phyloP scores from a whole-genome alignment of 768 basidiomycete species.

The Serendipita sp. region DNA sequence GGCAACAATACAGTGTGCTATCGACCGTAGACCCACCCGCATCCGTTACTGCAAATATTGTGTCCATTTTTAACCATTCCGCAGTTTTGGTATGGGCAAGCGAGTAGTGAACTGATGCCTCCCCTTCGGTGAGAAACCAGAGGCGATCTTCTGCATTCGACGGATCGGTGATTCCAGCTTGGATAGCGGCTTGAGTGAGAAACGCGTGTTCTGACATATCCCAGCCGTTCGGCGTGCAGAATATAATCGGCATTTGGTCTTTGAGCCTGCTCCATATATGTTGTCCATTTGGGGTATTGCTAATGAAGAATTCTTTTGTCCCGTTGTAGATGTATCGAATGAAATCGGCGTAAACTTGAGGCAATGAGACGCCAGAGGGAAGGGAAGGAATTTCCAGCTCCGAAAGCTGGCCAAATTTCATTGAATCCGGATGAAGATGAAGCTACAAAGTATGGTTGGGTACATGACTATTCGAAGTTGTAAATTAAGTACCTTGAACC shows the following conservation, averaged over 20 bases:
- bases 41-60: too few species aligned
- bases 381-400: not conserved
- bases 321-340: not conserved
- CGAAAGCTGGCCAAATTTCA: not conserved
- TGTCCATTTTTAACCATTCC: not conserved
- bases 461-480: not conserved
- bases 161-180: not conserved
- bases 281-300: conserved; percentile 3
- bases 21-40: not conserved
- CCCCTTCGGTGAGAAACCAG: conserved; percentile 7
- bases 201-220: not conserved
- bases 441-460: not conserved
- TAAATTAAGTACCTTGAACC: conserved; percentile 4
- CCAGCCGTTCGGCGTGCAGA: conserved; percentile 8
- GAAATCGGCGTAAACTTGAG: conserved; percentile 7
- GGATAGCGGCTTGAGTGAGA: not conserved
- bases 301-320: not conserved
- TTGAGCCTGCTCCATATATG: not conserved
- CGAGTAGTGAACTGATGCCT: conserved; percentile 8
- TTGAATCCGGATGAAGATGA: not conserved
- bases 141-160: not conserved
- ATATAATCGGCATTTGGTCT: not conserved
- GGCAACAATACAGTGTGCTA: not conserved
- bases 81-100: not conserved
- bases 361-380: not conserved